These are phyloP conservation scores for Davidsoniella eucalypti DNA, from an alignment of 2,329 filamentous ascomycete species.

Conservation along the genomic window DNA sequence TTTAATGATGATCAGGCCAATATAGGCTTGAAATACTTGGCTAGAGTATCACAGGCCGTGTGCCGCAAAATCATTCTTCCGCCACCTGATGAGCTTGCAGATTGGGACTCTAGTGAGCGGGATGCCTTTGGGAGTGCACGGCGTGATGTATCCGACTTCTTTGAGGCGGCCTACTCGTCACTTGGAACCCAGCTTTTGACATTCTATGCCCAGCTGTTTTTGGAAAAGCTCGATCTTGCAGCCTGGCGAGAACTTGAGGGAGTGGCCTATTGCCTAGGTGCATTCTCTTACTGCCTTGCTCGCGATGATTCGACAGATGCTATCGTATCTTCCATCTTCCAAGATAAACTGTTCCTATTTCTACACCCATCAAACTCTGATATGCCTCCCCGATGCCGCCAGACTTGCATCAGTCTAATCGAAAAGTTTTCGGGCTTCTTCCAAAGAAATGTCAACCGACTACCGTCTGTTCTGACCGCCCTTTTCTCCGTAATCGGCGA, in stretches of 20 bases:
- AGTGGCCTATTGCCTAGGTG: conserved; percentile 45
- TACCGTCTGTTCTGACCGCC: conserved; percentile 56
- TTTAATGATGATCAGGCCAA: conserved; percentile 29
- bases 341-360: conserved; percentile 23
- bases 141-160: conserved; percentile 62
- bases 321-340: conserved; percentile 44
- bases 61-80: conserved; percentile 58
- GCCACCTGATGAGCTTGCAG: conserved; percentile 34
- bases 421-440: conserved; percentile 66
- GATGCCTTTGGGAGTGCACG: conserved; percentile 55
- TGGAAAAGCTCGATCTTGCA: conserved; percentile 19
- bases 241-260: conserved; percentile 46
- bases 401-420: conserved; percentile 53
- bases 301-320: conserved; percentile 42
- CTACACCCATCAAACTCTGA: conserved; percentile 20
- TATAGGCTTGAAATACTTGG: conserved; percentile 7
- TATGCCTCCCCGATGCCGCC: conserved; percentile 45
- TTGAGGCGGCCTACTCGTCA: conserved; percentile 53
- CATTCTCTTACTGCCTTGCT: conserved; percentile 47
- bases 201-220: conserved; percentile 38
- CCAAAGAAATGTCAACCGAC: conserved; percentile 46
- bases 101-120: conserved; percentile 55
- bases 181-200: conserved; percentile 38
- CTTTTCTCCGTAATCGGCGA: conserved; percentile 55
- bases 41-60: conserved; percentile 43